phyloP scores from a whole-genome alignment of 306 rosid genomes.

The Elaeagnus macrophylla region DNA sequence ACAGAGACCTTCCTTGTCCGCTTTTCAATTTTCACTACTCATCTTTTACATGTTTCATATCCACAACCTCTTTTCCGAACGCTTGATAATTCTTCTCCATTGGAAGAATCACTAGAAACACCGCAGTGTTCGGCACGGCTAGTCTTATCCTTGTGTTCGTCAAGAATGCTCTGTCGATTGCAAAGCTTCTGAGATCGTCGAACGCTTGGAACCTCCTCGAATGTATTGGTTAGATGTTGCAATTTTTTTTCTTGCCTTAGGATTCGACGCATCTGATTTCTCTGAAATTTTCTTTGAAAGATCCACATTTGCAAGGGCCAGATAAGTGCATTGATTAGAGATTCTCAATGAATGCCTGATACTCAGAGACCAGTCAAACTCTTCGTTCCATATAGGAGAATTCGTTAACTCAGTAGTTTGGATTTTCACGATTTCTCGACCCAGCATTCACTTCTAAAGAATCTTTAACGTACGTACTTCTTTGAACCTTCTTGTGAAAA shows the following conservation, averaged over 20 bases:
- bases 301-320: background rate
- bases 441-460: slow-evolving; percentile 2
- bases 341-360: slow-evolving; percentile 43
- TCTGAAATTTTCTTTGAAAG: slow-evolving; percentile 1
- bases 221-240: slow-evolving; percentile 2
- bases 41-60: background rate
- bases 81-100: slow-evolving; percentile 3
- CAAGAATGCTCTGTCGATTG: slow-evolving; percentile 2
- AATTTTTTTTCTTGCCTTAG: slow-evolving; percentile 1
- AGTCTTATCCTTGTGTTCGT: background rate
- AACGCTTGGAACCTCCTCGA: slow-evolving; percentile 13
- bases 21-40: slow-evolving; percentile 6
- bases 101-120: background rate
- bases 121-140: background rate
- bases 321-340: background rate
- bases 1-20: slow-evolving; percentile 3
- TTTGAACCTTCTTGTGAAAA: background rate
- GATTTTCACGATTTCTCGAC: slow-evolving; percentile 1
- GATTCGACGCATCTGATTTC: slow-evolving; percentile 9
- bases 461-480: background rate
- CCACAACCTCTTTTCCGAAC: slow-evolving; percentile 9
- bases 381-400: slow-evolving; percentile 24
- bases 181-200: slow-evolving; percentile 23
- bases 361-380: slow-evolving; percentile 10
- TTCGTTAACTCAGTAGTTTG: slow-evolving; percentile 13